These are phyloP conservation scores for Sporothrix phasma DNA, from an alignment of 2,329 filamentous ascomycete genomes.

Conservation along the genomic window DNA sequence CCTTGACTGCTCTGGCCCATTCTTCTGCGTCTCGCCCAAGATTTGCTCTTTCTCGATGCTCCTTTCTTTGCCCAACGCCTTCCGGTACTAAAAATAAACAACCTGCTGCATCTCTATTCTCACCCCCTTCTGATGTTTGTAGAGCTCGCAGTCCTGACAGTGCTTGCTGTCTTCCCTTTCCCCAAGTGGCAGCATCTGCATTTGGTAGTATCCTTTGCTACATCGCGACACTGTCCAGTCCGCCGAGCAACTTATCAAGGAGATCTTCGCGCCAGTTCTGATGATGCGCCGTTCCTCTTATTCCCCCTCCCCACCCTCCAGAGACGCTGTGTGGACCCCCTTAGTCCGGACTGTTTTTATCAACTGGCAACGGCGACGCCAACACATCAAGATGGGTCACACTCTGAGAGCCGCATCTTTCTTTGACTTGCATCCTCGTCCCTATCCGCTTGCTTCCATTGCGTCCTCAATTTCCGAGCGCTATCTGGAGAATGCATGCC, in stretches of 20 bases:
- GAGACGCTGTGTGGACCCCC: slow-evolving; percentile 50
- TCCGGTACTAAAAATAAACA: background rate
- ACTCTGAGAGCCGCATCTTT: slow-evolving; percentile 57
- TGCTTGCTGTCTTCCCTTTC: background rate
- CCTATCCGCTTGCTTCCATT: slow-evolving; percentile 28
- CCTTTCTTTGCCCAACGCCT: background rate
- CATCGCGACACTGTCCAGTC: background rate
- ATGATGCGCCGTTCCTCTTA: slow-evolving; percentile 32
- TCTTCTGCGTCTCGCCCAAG: background rate
- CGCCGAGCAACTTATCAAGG: slow-evolving; percentile 23
- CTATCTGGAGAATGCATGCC: slow-evolving; percentile 31
- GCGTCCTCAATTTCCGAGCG: slow-evolving; percentile 29
- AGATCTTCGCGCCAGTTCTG: slow-evolving; percentile 35
- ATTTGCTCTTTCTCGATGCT: background rate
- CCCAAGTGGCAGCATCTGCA: background rate
- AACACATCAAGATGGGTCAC: slow-evolving; percentile 77
- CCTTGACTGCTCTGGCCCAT: background rate
- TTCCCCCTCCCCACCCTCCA: slow-evolving; percentile 23
- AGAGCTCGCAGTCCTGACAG: background rate
- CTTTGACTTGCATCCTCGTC: slow-evolving; percentile 45
- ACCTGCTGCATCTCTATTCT: background rate
- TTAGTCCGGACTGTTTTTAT: slow-evolving; percentile 53
- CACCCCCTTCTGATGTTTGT: background rate
- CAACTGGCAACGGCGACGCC: slow-evolving; percentile 79
- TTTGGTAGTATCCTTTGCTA: background rate